Conservation (phyloP, 2,329 filamentous ascomycete species). For the Stagonosporopsis tanaceti region DNA sequence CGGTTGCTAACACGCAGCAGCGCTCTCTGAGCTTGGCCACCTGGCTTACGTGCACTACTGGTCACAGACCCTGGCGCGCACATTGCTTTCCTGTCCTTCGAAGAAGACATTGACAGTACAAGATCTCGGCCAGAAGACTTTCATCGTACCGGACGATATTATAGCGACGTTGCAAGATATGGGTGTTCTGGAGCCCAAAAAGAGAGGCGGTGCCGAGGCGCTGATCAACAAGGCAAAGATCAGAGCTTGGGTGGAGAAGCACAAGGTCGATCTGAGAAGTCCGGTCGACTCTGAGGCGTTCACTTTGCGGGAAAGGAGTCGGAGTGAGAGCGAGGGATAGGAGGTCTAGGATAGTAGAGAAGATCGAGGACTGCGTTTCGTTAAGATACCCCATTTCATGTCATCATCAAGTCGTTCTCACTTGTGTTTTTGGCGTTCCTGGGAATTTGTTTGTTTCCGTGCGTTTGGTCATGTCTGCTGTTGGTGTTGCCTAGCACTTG, state of each 20-base stretch:
- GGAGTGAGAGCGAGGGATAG: conserved; percentile 55
- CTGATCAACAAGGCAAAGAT: conserved; percentile 67
- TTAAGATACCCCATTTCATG: conserved; percentile 14
- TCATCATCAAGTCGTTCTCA: not conserved
- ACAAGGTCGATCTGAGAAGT: conserved; percentile 70
- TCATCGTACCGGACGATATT: conserved; percentile 86
- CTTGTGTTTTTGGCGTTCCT: too few species aligned
- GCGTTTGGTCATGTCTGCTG: not conserved
- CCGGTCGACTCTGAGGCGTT: conserved; percentile 78
- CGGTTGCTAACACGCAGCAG: conserved; percentile 34
- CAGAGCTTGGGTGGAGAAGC: conserved; percentile 69
- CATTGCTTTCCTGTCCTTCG: conserved; percentile 55
- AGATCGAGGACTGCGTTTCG: not conserved
- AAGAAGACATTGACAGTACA: conserved; percentile 69
- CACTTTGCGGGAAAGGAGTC: conserved; percentile 61
- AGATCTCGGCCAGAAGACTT: conserved; percentile 78
- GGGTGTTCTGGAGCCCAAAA: conserved; percentile 68
- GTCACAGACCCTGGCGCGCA: conserved; percentile 83
- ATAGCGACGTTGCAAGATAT: conserved; percentile 80
- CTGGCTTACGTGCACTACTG: conserved; percentile 87
- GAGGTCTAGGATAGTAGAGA: conserved; percentile 1
- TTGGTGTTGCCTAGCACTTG: not conserved
- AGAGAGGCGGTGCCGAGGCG: conserved; percentile 59
- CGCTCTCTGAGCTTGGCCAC: conserved; percentile 83
- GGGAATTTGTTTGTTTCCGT: not conserved